Evolutionary conservation across 2,329 filamentous ascomycete genomes (phyloP).

Genomic region (Scedosporium dehoogii): DNA sequence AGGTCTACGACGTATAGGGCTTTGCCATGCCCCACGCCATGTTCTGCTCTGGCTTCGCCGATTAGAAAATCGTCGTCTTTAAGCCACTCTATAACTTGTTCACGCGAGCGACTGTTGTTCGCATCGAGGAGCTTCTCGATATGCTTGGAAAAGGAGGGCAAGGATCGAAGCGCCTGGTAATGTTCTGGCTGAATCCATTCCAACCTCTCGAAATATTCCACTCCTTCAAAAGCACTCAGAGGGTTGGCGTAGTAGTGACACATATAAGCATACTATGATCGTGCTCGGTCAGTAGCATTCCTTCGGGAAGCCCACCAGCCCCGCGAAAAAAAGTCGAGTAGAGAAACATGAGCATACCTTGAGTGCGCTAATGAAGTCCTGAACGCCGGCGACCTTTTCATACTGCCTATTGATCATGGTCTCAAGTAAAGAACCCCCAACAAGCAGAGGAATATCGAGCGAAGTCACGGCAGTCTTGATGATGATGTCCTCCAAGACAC

Average conservation of each 20-base stretch:
- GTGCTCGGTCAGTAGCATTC: neutral
- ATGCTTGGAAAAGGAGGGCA: constrained; percentile 56
- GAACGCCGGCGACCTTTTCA: constrained; percentile 67
- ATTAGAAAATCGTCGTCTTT: neutral
- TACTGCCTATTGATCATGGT: constrained; percentile 61
- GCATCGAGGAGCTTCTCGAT: constrained; percentile 38
- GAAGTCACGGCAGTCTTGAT: constrained; percentile 48
- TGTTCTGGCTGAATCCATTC: constrained; percentile 47
- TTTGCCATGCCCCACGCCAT: too few relatives aligned
- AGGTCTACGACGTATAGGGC: too few relatives aligned
- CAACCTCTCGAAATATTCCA: constrained; percentile 9
- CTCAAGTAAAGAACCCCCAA: constrained; percentile 55
- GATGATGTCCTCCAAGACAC: constrained; percentile 65
- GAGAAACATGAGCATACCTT: constrained; percentile 37
- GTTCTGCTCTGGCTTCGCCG: too few relatives aligned
- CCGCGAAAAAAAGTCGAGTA: neutral
- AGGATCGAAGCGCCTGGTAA: constrained; percentile 55
- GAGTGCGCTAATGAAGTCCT: constrained; percentile 59
- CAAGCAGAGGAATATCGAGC: constrained; percentile 42
- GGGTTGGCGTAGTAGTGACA: constrained; percentile 76
- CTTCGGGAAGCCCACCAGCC: neutral
- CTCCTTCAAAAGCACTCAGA: constrained; percentile 51
- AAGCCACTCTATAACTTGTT: constrained; percentile 12
- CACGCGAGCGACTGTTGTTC: constrained; percentile 12
- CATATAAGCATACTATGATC: constrained; percentile 66